These are phyloP conservation scores for Nissolia schottii DNA, from an alignment of 306 rosid genomes.

Conservation along the genomic window DNA sequence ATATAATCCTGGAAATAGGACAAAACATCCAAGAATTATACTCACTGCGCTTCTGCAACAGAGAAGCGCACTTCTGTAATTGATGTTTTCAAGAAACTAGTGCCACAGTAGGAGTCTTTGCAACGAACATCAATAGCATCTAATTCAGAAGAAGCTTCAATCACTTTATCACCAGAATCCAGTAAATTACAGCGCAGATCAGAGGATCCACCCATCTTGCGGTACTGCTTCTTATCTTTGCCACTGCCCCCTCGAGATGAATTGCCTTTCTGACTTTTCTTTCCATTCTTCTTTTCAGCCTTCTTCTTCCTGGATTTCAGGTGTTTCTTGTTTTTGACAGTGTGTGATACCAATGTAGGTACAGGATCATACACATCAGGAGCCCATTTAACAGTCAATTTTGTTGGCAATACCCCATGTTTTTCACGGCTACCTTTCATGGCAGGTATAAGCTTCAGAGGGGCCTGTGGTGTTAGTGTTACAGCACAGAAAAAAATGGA, in stretches of 20 bases:
- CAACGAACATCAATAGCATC: conserved; percentile 42
- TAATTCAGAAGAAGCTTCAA: conserved; percentile 32
- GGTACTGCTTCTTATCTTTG: conserved; percentile 67
- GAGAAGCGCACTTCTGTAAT: conserved; percentile 60
- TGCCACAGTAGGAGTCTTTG: conserved; percentile 64
- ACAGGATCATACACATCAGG: conserved; percentile 90
- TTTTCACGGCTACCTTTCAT: conserved; percentile 87
- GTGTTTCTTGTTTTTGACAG: conserved; percentile 65
- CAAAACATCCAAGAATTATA: neutral
- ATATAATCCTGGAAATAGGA: conserved; percentile 17
- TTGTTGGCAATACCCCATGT: conserved; percentile 30
- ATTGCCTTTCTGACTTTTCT: conserved; percentile 64
- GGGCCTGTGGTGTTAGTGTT: conserved; percentile 47
- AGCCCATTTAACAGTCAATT: conserved; percentile 82
- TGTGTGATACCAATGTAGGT: conserved; percentile 59
- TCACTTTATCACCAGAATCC: conserved; percentile 13
- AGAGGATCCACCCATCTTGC: conserved; percentile 39
- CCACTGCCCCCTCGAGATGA: conserved; percentile 45
- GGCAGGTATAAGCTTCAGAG: conserved; percentile 62
- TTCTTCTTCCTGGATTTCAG: conserved; percentile 65
- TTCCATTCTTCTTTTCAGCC: conserved; percentile 53
- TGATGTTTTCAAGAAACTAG: conserved; percentile 57
- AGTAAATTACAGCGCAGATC: conserved; percentile 10
- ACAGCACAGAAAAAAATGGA: neutral
- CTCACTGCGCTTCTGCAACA: conserved; percentile 68